Percentiles rank a stretch among this genome's conserved stretches.
Evolutionary conservation across 768 basidiomycete species (phyloP).

Genomic region (Tricholoma furcatifolium): DNA sequence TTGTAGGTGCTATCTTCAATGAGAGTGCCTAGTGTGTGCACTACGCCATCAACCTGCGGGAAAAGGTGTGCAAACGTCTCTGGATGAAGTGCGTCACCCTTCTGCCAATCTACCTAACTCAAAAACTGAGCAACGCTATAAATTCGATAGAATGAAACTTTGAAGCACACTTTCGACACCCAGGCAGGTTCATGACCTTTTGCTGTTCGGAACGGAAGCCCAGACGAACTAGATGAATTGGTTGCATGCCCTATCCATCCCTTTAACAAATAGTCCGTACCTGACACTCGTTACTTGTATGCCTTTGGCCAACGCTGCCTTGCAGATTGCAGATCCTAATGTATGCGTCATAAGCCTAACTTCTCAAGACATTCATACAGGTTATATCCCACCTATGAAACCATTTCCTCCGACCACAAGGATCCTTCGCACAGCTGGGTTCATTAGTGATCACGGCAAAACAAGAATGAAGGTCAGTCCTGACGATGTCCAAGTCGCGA

Average conservation of each 20-base stretch:
- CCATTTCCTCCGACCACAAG: slow-evolving; percentile 99
- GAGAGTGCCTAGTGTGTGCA: slow-evolving; percentile 92
- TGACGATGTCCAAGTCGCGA: background rate
- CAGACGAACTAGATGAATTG: slow-evolving; percentile 64
- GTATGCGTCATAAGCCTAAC: slow-evolving; percentile 4
- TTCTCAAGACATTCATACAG: background rate
- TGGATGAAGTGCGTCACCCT: slow-evolving; percentile 79
- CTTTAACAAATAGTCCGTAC: slow-evolving; percentile 32
- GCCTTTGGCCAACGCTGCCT: slow-evolving; percentile 79
- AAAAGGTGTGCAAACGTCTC: slow-evolving; percentile 70
- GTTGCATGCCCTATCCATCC: background rate
- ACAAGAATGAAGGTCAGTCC: background rate
- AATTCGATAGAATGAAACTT: slow-evolving; percentile 5
- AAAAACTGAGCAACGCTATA: slow-evolving; percentile 2
- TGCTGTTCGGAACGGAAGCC: slow-evolving; percentile 80
- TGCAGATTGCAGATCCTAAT: slow-evolving; percentile 90
- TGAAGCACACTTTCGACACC: slow-evolving; percentile 63
- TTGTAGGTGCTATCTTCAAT: slow-evolving; percentile 86
- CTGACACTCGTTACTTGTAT: slow-evolving; percentile 89
- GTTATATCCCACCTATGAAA: slow-evolving; percentile 71
- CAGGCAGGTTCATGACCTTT: slow-evolving; percentile 90
- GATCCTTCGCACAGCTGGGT: slow-evolving; percentile 49
- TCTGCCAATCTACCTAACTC: slow-evolving; percentile 81
- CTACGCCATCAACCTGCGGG: slow-evolving; percentile 68
- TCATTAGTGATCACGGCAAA: slow-evolving; percentile 30